Percentiles rank a stretch among this genome's conserved stretches.
These are phyloP conservation scores for Claviceps fusiformis DNA, from an alignment of 2,329 filamentous ascomycete genomes.

Conservation along the genomic window DNA sequence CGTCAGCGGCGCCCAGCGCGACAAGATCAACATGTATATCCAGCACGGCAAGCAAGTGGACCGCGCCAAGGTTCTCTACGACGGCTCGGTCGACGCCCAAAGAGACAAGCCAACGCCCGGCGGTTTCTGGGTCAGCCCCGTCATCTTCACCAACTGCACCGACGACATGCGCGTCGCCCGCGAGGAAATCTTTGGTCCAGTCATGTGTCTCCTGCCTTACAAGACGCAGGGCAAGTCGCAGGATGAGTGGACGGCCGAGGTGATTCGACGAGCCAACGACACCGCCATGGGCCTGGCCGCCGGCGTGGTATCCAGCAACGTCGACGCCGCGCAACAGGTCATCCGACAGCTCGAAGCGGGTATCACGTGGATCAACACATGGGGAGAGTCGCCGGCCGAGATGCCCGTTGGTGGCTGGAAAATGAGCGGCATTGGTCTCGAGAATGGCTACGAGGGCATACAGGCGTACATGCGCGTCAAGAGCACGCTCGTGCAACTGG, in stretches of 20 bases:
- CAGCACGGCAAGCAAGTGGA: constrained; percentile 60
- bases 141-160: constrained; percentile 74
- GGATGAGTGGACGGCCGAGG: constrained; percentile 44
- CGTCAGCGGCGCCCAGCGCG: constrained; percentile 57
- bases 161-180: constrained; percentile 67
- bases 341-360: constrained; percentile 62
- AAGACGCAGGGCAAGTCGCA: constrained; percentile 26
- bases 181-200: constrained; percentile 83
- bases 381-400: constrained; percentile 84
- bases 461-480: constrained; percentile 77
- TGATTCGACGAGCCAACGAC: constrained; percentile 58
- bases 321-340: constrained; percentile 60
- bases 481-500: constrained; percentile 77
- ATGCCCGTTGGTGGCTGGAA: constrained; percentile 93
- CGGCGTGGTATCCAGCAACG: constrained; percentile 65
- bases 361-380: constrained; percentile 87
- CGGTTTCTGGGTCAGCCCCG: constrained; percentile 78
- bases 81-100: constrained; percentile 48
- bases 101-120: constrained; percentile 33
- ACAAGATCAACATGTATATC: constrained; percentile 71
- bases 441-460: constrained; percentile 70
- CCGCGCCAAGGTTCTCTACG: constrained; percentile 58
- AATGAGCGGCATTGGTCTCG: constrained; percentile 72
- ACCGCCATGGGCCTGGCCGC: constrained; percentile 70
- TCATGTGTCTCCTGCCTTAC: constrained; percentile 71